Percentiles rank a stretch among this genome's conserved stretches.
phyloP scores from a whole-genome alignment of 805 yeast species.

The Pichia membranifaciens region DNA sequence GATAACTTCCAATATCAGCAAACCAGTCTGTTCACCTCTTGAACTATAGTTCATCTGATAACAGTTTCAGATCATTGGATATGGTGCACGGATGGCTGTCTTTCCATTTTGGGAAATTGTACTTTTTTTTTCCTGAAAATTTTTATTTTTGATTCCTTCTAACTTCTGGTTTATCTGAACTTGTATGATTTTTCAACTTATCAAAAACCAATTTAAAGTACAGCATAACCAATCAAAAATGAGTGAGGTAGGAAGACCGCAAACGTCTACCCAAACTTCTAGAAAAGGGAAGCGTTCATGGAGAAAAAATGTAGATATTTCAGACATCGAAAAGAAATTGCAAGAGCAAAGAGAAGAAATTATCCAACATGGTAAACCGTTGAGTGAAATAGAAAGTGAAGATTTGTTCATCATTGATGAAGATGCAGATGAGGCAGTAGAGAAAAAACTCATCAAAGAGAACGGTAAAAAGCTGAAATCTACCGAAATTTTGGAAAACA shows the following conservation, averaged over 20 bases:
- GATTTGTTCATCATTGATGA: conserved; percentile 62
- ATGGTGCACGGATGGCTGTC: conserved; percentile 1
- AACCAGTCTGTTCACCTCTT: too few species aligned
- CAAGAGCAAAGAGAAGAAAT: conserved; percentile 63
- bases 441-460: conserved; percentile 36
- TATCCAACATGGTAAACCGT: conserved; percentile 40
- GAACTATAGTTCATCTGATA: too few species aligned
- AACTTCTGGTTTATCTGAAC: too few species aligned
- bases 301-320: conserved; percentile 87
- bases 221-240: conserved; percentile 11
- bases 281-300: conserved; percentile 91
- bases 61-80: too few species aligned
- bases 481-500: conserved; percentile 60
- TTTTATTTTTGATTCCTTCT: too few species aligned
- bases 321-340: conserved; percentile 66
- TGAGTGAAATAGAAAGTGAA: conserved; percentile 37
- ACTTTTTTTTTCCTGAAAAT: too few species aligned
- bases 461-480: conserved; percentile 34
- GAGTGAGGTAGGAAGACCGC: conserved; percentile 44
- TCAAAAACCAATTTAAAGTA: not conserved
- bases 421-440: conserved; percentile 46
- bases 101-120: conserved; percentile 1
- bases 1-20: too few species aligned
- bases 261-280: conserved; percentile 61
- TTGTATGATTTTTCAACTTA: too few species aligned